phyloP scores from a whole-genome alignment of 2,329 filamentous ascomycete species.

The Claviceps maximensis region DNA sequence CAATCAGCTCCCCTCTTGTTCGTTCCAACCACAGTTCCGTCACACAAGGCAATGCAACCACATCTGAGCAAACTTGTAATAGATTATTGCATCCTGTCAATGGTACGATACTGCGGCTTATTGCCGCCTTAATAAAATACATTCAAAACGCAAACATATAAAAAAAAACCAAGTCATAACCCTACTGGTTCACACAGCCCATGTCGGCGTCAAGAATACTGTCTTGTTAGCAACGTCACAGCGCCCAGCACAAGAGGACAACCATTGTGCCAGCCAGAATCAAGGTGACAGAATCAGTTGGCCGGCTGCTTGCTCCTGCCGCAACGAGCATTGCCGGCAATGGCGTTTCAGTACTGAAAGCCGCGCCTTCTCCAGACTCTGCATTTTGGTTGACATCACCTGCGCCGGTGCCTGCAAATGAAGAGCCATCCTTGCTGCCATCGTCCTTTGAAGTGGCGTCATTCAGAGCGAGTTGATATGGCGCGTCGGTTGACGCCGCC shows the following conservation, averaged over 20 bases:
- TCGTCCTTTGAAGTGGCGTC: neutral
- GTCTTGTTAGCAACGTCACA: neutral
- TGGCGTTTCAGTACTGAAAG: neutral
- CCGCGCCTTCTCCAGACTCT: neutral
- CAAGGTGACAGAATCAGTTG: neutral
- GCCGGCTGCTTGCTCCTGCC: neutral
- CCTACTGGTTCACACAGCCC: neutral
- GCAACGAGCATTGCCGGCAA: constrained; percentile 2
- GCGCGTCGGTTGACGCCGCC: neutral
- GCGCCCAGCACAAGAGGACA: neutral
- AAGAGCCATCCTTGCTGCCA: neutral
- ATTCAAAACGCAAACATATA: constrained; percentile 7
- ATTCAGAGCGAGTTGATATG: neutral
- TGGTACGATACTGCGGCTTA: constrained; percentile 2
- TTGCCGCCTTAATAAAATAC: constrained; percentile 6
- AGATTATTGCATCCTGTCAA: constrained; percentile 5
- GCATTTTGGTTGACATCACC: neutral
- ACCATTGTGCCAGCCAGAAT: neutral
- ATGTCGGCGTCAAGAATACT: neutral
- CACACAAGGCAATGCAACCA: neutral
- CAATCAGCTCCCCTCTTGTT: neutral
- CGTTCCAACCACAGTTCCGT: neutral
- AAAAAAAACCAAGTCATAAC: constrained; percentile 3
- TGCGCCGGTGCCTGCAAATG: neutral
- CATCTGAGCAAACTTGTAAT: constrained; percentile 2